phyloP scores from a whole-genome alignment of 495 filamentous ascomycete genomes.

The Hypoxylon fuscum region DNA sequence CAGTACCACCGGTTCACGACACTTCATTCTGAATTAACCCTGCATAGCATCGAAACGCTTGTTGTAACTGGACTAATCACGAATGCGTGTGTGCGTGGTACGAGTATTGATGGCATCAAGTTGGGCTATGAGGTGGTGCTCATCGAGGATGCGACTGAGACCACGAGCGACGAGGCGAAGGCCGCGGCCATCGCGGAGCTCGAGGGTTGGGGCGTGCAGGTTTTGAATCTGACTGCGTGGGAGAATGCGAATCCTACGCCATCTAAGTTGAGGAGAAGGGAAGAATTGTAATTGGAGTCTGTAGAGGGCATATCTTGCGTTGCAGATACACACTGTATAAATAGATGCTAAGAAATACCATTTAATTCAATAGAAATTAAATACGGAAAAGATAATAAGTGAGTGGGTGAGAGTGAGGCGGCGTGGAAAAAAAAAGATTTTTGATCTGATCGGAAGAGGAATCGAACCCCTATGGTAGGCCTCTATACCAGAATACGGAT shows the following conservation, averaged over 20 bases:
- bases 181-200: conserved; percentile 37
- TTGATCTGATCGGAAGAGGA: neutral
- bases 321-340: too few relatives aligned
- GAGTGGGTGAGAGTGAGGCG: neutral
- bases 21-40: conserved; percentile 35
- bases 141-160: conserved; percentile 44
- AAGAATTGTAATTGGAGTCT: conserved; percentile 11
- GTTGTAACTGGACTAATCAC: conserved; percentile 42
- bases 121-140: conserved; percentile 44
- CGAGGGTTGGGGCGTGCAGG: conserved; percentile 42
- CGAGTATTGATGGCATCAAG: conserved; percentile 45
- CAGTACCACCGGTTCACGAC: conserved; percentile 48
- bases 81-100: conserved; percentile 45
- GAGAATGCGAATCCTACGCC: conserved; percentile 33
- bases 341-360: too few relatives aligned
- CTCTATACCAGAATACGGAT: neutral
- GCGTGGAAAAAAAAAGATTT: neutral
- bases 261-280: conserved; percentile 2
- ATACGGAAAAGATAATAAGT: too few relatives aligned
- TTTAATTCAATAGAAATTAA: too few relatives aligned
- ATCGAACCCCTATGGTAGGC: neutral
- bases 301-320: neutral
- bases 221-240: conserved; percentile 40
- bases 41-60: conserved; percentile 43
- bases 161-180: conserved; percentile 30